Evolutionary conservation across 2,329 filamentous ascomycete species (phyloP), one percentile per base, ranked within the genome.

Genomic region (Ophiocordyceps unilateralis): DNA sequence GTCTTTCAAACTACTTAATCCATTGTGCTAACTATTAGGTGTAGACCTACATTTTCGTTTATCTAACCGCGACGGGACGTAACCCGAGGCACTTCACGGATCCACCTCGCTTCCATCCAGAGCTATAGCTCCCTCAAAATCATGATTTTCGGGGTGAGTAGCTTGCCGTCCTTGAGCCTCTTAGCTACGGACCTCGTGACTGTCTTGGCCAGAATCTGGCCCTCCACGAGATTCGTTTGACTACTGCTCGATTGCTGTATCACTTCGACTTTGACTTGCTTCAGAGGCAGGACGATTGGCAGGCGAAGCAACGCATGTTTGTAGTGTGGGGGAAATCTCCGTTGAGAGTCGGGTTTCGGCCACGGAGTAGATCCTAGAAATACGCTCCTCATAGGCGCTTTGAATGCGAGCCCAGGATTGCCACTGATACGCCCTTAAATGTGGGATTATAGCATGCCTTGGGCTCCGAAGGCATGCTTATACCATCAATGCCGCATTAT

Each of bases 161-260:
- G 10, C 51, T 50, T 3, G 52, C 55, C 1, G 53, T 52, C 1
- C 52, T 60, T 39, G 60, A 65, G 45, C 58, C 63, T 0, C 65
- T 68, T 41, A 55, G 54, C 34, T 40, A 54, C 10, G 63, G 66
- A 0, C 54, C 63, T 2, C 47, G 64, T 5, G 62, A 64, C 15
- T 67, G 65, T 41, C 51, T 67, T 22, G 64, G 64, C 1, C 55
- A 58, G 42, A 66, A 62, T 21, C 46, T 55, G 9, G 68, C 68
- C 1, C 65, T 66, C 39, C 59, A 59, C 3, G 68, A 72, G 49
- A 65, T 72, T 61, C 62, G 68, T 1, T 46, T 70, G 3, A 62
- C 69, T 8, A 45, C 69, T 2, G 58, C 64, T 1, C 59, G 62
- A 8, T 42, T 72, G 8, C 47, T 72, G 2, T 69, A 55, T 44